Base-by-base conservation (phyloP, 306 rosid species). In the Fragaria nilgerrensis region DNA sequence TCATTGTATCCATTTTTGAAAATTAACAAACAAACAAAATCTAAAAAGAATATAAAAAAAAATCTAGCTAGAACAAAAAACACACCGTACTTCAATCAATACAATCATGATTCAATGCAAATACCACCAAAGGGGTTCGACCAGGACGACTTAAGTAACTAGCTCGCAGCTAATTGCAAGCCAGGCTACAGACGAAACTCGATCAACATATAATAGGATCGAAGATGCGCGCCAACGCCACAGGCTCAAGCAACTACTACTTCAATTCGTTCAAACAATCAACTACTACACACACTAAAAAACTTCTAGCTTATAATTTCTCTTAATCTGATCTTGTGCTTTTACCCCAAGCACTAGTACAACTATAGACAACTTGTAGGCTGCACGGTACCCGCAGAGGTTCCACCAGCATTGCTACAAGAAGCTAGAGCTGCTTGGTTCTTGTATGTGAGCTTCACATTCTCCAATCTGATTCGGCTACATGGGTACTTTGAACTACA, bases 401-500 rank as follows among this genome's bases (percentile, higher is more conserved):
- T 68, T 59, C 89, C 87, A 6, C 0, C 17, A 2, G 79, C 87
- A 61, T 86, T 44, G 61, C 2, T n/a, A 5, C 87, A 83, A 0
- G 74, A 81, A 16, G 82, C 78, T 53, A 61, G 47, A 12, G 85
- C 75, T 4, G 2, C 65, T 45, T 83, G 64, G 62, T 78, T 44
- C 29, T 78, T 17, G 44, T 74, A 78, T 4, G 63, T 86, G 2
- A 86, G 66, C 23, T 76, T 83, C 9, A 83, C 79, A 34, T 86
- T 70, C 44, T 80, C 34, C 23, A 83, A 70, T 44, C 9, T 74
- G 47, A 86, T 59, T 75, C 73, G 22, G 2, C 36, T 74, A 13
- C 89, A 86, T 9, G 85, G 85, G 44, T 78, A 50, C 41, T 17
- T 27, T 1, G 79, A 1, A 44, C 88, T 85, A 5, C 88, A 85